These are phyloP conservation scores for Coemansia umbellata DNA, from an alignment of 192 early-diverging fungal genomes.

Conservation along the genomic window DNA sequence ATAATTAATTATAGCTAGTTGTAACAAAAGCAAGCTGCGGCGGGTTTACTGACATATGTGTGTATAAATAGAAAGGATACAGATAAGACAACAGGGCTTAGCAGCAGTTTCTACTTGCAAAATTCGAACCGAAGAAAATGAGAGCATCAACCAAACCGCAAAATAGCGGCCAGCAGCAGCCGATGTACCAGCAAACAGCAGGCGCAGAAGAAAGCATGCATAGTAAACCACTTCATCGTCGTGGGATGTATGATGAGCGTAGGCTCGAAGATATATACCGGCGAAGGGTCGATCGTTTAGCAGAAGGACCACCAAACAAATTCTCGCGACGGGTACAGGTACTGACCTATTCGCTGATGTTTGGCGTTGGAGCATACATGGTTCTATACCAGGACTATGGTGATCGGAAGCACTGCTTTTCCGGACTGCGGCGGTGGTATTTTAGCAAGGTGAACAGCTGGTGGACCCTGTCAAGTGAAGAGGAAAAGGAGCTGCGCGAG, in stretches of 20 bases:
- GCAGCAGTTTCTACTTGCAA: too few species aligned
- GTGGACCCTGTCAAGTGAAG: conserved; percentile 46
- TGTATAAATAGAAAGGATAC: too few species aligned
- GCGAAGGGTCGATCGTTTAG: conserved; percentile 42
- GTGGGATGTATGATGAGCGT: conserved; percentile 31
- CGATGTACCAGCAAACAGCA: background rate
- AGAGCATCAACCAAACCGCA: too few species aligned
- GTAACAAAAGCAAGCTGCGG: too few species aligned
- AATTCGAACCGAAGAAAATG: background rate
- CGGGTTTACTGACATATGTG: too few species aligned
- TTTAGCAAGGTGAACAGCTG: conserved; percentile 34
- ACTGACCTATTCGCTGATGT: conserved; percentile 42
- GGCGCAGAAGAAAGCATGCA: background rate
- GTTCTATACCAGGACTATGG: conserved; percentile 46
- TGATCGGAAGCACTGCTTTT: conserved; percentile 37
- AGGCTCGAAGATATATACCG: conserved; percentile 38
- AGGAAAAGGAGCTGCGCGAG: conserved; percentile 44
- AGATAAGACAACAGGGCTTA: too few species aligned
- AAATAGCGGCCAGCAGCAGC: background rate
- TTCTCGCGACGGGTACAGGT: conserved; percentile 38
- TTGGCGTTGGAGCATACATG: conserved; percentile 42
- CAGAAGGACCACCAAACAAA: conserved; percentile 28
- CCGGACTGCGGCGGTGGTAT: conserved; percentile 40
- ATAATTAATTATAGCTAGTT: too few species aligned
- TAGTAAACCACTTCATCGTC: conserved; percentile 40